Evolutionary conservation across 1,284 basidiomycete species (phyloP).

Genomic region (Apiotrichum laibachii): DNA sequence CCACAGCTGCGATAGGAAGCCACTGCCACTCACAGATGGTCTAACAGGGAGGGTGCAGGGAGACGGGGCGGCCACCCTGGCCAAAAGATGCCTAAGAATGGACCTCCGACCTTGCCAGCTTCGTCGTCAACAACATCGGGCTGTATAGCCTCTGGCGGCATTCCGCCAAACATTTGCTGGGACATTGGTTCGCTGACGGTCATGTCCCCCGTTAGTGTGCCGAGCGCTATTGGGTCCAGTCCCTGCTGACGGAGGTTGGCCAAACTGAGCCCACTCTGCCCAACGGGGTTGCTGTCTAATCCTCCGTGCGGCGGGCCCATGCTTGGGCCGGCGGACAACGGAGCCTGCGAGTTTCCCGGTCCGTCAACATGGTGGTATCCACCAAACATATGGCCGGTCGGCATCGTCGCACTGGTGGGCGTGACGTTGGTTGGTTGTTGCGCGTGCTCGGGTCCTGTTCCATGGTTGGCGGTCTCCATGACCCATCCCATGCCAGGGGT

Average conservation of each 20-base stretch:
- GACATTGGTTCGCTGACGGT: neutral
- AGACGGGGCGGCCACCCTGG: conserved; percentile 46
- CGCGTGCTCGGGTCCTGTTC: neutral
- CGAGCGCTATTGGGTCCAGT: neutral
- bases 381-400: neutral
- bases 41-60: conserved; percentile 42
- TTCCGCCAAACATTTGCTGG: neutral
- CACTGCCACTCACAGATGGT: conserved; percentile 37
- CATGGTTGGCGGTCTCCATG: neutral
- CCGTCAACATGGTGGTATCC: neutral
- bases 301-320: neutral
- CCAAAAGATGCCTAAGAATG: conserved; percentile 37
- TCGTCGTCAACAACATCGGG: conserved; percentile 18
- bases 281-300: neutral
- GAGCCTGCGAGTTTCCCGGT: neutral
- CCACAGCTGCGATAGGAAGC: neutral
- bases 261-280: neutral
- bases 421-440: neutral
- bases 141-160: neutral
- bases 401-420: neutral
- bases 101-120: conserved; percentile 27
- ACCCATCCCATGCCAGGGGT: neutral
- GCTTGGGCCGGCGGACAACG: neutral
- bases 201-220: neutral
- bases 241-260: neutral